Base-by-base conservation (phyloP, 495 filamentous ascomycete species). In the Xylaria scruposa region DNA sequence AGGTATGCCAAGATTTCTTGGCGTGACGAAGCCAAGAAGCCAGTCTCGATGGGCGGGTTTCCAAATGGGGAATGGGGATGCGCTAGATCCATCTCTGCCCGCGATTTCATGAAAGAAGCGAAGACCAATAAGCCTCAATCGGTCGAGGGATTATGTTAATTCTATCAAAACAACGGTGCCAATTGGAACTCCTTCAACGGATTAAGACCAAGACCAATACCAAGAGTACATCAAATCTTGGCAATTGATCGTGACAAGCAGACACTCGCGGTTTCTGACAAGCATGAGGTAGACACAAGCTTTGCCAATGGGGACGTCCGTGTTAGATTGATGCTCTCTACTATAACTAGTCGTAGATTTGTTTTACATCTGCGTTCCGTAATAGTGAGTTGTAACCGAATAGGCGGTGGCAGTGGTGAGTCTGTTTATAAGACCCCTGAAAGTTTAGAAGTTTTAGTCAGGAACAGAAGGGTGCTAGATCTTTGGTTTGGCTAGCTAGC, bases 1-100 rank as follows among this genome's bases (percentile, higher is more conserved):
- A 38, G 29, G 24, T 31, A 63, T 29, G 42, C 62, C 12, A 46
- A 26, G 47, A 7, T 51, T 36, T 0, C 63, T 67, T 67, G 63
- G 44, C 63, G 63, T 31, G 31, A 67, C 63, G 26, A 51, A 53
- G 63, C 63, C 42, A 67, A 53, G 29, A 44, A 19, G 46, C 60
- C 38, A 63, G 17, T 40, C n/a, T 63, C 7, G 60, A 63, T 42
- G 60, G 24, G 40, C 42, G 62, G 24, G 29, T 67, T 67, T 67
- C 63, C 63, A 15, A 38, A 67, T 36, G 42, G 62, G 40, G 62
- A 38, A 67, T 36, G 38, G 60, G 21, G 38, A 44, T 29, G 60
- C 5, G n/a, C 8, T 38, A 19, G 60, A 61, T 63, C 59, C n/a
- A 62, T 29, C 21, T 46, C n/a, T 46, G 31, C 38, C 61, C 21